Evolutionary conservation across 2,329 filamentous ascomycete genomes (phyloP).

Genomic region (Colletotrichum siamense): DNA sequence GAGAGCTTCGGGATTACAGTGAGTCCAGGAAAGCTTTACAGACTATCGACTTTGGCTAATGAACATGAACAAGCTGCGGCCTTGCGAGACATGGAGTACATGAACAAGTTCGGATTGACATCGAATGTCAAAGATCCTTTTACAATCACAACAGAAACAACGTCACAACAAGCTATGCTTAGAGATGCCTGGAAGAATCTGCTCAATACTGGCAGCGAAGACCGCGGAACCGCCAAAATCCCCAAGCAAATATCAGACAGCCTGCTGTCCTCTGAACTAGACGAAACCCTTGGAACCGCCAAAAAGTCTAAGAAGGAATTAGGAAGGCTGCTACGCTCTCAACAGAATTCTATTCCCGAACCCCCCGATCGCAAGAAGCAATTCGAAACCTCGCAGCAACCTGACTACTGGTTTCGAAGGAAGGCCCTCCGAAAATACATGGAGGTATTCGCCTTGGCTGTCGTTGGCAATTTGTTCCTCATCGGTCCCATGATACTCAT

Average conservation of each 20-base stretch:
- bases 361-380: too few relatives aligned
- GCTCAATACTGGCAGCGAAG: too few relatives aligned
- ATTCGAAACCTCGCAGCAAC: background rate
- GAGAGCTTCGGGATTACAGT: background rate
- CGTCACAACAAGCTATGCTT: background rate
- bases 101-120: background rate
- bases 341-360: too few relatives aligned
- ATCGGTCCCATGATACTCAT: background rate
- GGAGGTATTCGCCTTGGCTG: fast-evolving
- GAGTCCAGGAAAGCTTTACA: background rate
- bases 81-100: background rate
- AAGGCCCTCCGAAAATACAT: background rate
- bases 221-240: too few relatives aligned
- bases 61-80: background rate
- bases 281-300: too few relatives aligned
- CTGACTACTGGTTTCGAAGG: background rate
- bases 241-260: too few relatives aligned
- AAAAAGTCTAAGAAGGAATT: too few relatives aligned
- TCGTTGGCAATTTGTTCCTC: background rate
- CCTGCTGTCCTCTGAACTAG: too few relatives aligned
- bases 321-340: too few relatives aligned
- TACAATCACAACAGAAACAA: background rate
- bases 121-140: background rate
- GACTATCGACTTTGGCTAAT: background rate
- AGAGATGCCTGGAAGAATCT: background rate